Evolutionary conservation across 2,329 filamentous ascomycete genomes (phyloP), one percentile per base, ranked within the genome.

Genomic region (Xylaria polymorpha): DNA sequence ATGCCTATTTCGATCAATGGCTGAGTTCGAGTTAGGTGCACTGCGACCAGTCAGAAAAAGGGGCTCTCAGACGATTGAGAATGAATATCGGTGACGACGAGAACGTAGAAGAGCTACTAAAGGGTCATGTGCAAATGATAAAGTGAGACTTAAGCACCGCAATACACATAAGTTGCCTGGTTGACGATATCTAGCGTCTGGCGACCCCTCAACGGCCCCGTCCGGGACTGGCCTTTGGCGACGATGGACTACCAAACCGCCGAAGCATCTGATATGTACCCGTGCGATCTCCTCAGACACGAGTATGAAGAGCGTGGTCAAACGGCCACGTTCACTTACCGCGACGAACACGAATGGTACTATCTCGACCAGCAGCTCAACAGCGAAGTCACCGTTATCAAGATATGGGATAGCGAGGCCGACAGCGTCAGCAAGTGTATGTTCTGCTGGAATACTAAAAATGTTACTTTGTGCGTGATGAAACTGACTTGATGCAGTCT

Each of bases 331-430:
- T 60, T 69, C 20, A 57, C 6, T 10, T 43, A 65, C 43, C 15
- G 14, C 10, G 15, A 43, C 8, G 61, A 51, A 1, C 70, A 73
- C 44, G 37, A 58, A n/a, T 73, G 68, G 68, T 70, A 61, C 15
- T 73, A 71, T 44, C 61, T 73, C 18, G 61, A 68, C 35, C 29
- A 51, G 1, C 72, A 72, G 20, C 57, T 51, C 10, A 60, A 65
- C 4, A 20, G 66, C 37, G 72, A 73, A 37, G 64, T 73, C 46
- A 70, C 66, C 46, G 55, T 73, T 18, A 55, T 72, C 50, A 67
- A 72, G 57, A 67, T 76, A 69, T 61, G 72, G 69, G 72, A 72
- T 44, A 67, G 66, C 64, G 55, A 18, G 50, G 51, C 37, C 48
- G 39, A 18, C 14, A 46, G 35, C 22, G 41, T 65, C 25, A 56